Percentiles rank a stretch among this genome's conserved stretches.
Conservation (phyloP, 2,329 filamentous ascomycete genomes). For the Colletotrichum gloeosporioides region DNA sequence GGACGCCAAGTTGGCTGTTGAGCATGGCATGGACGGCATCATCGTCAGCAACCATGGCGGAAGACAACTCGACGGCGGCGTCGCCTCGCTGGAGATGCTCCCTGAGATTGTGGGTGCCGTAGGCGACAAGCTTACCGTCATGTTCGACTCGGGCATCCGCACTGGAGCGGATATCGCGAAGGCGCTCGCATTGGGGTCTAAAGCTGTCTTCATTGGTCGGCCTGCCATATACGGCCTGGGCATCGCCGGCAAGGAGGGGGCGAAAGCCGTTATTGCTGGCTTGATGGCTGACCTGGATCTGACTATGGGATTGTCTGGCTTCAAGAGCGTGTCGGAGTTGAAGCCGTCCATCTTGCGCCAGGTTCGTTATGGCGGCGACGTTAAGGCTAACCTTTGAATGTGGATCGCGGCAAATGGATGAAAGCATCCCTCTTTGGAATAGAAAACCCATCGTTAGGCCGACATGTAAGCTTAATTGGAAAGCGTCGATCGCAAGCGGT, state of each 20-base stretch:
- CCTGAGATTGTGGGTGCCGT: slow-evolving; percentile 63
- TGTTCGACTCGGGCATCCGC: slow-evolving; percentile 67
- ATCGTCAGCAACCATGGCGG: slow-evolving; percentile 68
- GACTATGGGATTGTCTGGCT: slow-evolving; percentile 60
- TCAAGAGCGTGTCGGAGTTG: slow-evolving; percentile 45
- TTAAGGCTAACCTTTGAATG: slow-evolving; percentile 33
- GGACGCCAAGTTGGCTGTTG: slow-evolving; percentile 48
- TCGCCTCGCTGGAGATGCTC: slow-evolving; percentile 61
- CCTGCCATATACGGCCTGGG: slow-evolving; percentile 42
- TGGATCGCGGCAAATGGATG: background rate
- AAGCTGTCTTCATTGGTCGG: slow-evolving; percentile 62
- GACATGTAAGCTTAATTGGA: background rate
- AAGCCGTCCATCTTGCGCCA: slow-evolving; percentile 36
- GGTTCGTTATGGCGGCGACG: slow-evolving; percentile 36
- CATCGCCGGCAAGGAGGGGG: slow-evolving; percentile 60
- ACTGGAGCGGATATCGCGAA: slow-evolving; percentile 66
- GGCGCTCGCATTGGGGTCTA: slow-evolving; percentile 61
- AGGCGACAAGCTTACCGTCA: slow-evolving; percentile 61
- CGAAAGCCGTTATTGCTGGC: slow-evolving; percentile 53
- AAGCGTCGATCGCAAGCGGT: background rate
- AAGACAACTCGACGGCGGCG: slow-evolving; percentile 48
- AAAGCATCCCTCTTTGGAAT: background rate
- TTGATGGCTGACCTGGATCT: slow-evolving; percentile 60
- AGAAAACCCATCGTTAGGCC: background rate
- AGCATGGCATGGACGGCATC: slow-evolving; percentile 62